Evolutionary conservation across 1,284 basidiomycete genomes (phyloP).

Genomic region (Laetiporus sulphureus): DNA sequence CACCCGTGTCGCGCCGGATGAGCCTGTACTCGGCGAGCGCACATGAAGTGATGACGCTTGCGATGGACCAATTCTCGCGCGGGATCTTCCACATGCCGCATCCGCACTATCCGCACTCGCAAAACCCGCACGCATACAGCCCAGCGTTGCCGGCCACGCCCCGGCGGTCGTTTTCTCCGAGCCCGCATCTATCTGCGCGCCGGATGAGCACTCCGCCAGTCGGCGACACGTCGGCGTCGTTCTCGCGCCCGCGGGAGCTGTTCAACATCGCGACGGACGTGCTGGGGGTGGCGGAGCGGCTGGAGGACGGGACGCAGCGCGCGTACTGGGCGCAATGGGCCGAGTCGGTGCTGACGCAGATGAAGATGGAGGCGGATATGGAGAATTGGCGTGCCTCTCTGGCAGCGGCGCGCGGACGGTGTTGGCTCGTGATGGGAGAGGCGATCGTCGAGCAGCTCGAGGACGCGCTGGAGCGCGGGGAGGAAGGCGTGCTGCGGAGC

Average conservation of each 20-base stretch:
- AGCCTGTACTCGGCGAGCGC: conserved; percentile 35
- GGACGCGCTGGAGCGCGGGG: conserved; percentile 35
- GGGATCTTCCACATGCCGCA: conserved; percentile 69
- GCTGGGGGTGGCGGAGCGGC: conserved; percentile 50
- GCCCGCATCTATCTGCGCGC: conserved; percentile 8
- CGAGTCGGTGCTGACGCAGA: conserved; percentile 52
- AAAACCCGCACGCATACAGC: conserved; percentile 17
- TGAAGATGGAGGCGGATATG: conserved; percentile 50
- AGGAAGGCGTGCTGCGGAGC: background rate
- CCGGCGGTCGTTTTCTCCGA: conserved; percentile 9
- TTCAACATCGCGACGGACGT: conserved; percentile 56
- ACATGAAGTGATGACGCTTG: conserved; percentile 48
- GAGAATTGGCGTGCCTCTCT: conserved; percentile 40
- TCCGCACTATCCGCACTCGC: conserved; percentile 27
- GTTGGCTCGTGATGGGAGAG: conserved; percentile 47
- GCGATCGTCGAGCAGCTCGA: conserved; percentile 49
- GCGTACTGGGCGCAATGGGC: conserved; percentile 54
- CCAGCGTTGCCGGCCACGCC: conserved; percentile 1
- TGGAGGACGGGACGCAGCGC: conserved; percentile 36
- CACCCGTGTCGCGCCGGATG: conserved; percentile 47
- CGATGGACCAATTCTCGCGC: conserved; percentile 60
- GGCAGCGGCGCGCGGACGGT: conserved; percentile 42
- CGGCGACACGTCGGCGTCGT: conserved; percentile 20
- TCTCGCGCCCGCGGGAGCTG: conserved; percentile 51
- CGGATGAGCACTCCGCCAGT: background rate